Conservation (phyloP, 2,329 filamentous ascomycete genomes). For the Aspergillus costaricaensis region DNA sequence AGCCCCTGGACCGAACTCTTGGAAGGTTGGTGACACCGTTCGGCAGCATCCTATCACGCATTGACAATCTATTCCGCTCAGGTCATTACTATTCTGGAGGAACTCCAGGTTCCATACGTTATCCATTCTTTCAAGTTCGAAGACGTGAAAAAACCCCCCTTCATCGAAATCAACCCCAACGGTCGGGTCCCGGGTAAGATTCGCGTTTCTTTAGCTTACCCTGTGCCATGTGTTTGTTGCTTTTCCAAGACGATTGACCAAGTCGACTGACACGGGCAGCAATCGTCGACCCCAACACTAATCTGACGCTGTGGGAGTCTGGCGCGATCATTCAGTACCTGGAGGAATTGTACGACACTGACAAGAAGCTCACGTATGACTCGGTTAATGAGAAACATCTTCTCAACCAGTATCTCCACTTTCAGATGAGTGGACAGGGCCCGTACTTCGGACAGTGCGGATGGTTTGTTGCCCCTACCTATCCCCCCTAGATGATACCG, state of each 20-base stretch:
- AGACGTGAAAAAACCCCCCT: not conserved
- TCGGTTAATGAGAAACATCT: not conserved
- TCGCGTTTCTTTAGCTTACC: no score
- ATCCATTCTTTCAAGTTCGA: slow-evolving; percentile 4
- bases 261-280: not conserved
- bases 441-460: slow-evolving; percentile 9
- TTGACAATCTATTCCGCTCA: no score
- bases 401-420: slow-evolving; percentile 4
- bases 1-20: no score
- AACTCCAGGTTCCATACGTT: not conserved
- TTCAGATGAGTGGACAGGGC: slow-evolving; percentile 10
- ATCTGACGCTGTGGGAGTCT: slow-evolving; percentile 24
- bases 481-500: no score
- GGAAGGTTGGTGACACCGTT: no score
- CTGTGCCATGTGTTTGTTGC: not conserved
- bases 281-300: slow-evolving; percentile 1
- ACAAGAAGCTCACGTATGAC: slow-evolving; percentile 2
- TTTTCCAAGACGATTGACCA: not conserved
- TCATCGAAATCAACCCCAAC: slow-evolving; percentile 3
- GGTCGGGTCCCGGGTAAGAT: not conserved
- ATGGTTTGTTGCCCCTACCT: not conserved
- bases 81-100: not conserved
- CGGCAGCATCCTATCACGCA: no score
- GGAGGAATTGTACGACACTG: slow-evolving; percentile 20
- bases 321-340: slow-evolving; percentile 55